Percentiles rank a stretch among this genome's conserved stretches.
Evolutionary conservation across 306 rosid species (phyloP).

Genomic region (Dryas drummondii): DNA sequence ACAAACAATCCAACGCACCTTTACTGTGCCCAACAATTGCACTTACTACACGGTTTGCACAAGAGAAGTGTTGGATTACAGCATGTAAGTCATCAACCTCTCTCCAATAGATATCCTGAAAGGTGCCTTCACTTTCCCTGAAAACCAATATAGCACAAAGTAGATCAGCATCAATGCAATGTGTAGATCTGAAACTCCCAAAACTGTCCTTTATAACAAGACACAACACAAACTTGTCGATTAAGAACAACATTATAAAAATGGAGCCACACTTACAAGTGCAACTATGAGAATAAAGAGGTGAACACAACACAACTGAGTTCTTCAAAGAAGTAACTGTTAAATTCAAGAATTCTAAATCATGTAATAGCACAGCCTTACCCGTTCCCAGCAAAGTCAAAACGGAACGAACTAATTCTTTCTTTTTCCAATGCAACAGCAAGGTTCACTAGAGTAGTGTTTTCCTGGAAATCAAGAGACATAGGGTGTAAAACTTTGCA

Average conservation of each 20-base stretch:
- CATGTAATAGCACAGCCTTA: constrained; percentile 21
- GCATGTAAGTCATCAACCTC: constrained; percentile 75
- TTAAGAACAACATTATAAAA: too few species aligned
- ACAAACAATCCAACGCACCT: constrained; percentile 46
- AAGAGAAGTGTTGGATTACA: constrained; percentile 54
- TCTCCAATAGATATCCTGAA: constrained; percentile 50
- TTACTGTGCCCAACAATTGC: constrained; percentile 80
- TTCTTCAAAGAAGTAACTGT: not conserved
- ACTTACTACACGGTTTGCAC: constrained; percentile 41
- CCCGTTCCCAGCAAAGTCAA: constrained; percentile 85
- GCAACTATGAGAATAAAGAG: not conserved
- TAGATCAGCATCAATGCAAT: constrained; percentile 31
- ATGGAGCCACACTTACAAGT: too few species aligned
- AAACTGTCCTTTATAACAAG: not conserved
- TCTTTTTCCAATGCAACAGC: constrained; percentile 58
- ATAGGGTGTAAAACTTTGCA: not conserved
- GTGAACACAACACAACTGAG: not conserved
- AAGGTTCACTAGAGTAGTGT: constrained; percentile 40
- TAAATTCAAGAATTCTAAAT: not conserved
- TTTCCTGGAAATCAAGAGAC: constrained; percentile 40
- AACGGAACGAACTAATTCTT: constrained; percentile 63
- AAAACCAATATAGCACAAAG: constrained; percentile 22
- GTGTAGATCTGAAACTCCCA: not conserved
- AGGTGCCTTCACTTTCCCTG: constrained; percentile 87
- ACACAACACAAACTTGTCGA: not conserved